Conservation (phyloP, 495 filamentous ascomycete genomes). For the Aspergillus sparsus region DNA sequence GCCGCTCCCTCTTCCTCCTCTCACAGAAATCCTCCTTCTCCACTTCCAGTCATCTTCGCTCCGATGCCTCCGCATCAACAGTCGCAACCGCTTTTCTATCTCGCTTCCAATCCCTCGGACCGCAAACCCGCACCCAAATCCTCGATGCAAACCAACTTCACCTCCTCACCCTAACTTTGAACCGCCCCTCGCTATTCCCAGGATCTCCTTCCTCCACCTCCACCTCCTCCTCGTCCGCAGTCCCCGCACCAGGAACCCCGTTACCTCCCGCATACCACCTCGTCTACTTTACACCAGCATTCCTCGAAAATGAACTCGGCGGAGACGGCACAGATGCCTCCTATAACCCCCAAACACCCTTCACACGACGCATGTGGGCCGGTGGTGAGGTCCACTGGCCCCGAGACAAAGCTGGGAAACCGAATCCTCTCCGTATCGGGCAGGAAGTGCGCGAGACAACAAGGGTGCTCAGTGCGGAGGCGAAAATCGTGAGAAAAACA, state of each 20-base stretch:
- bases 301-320: conserved; percentile 55
- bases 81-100: conserved; percentile 48
- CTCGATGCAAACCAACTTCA: conserved; percentile 62
- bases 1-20: neutral
- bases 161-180: conserved; percentile 55
- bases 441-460: conserved; percentile 60
- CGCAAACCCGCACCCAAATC: conserved; percentile 47
- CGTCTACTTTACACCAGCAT: conserved; percentile 67
- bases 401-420: conserved; percentile 32
- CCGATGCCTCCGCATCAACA: conserved; percentile 26
- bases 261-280: conserved; percentile 71
- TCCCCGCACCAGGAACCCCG: conserved; percentile 34
- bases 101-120: conserved; percentile 43
- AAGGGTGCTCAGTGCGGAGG: conserved; percentile 48
- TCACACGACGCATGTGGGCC: conserved; percentile 76
- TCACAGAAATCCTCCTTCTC: conserved; percentile 17
- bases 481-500: conserved; percentile 53
- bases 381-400: conserved; percentile 64
- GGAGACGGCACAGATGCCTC: conserved; percentile 71
- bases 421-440: conserved; percentile 51
- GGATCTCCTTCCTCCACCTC: conserved; percentile 4
- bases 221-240: conserved; percentile 34
- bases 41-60: conserved; percentile 10
- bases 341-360: conserved; percentile 66
- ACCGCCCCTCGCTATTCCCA: conserved; percentile 44